Evolutionary conservation across 2,329 filamentous ascomycete genomes (phyloP).

Genomic region (Ophiocordyceps sinensis): DNA sequence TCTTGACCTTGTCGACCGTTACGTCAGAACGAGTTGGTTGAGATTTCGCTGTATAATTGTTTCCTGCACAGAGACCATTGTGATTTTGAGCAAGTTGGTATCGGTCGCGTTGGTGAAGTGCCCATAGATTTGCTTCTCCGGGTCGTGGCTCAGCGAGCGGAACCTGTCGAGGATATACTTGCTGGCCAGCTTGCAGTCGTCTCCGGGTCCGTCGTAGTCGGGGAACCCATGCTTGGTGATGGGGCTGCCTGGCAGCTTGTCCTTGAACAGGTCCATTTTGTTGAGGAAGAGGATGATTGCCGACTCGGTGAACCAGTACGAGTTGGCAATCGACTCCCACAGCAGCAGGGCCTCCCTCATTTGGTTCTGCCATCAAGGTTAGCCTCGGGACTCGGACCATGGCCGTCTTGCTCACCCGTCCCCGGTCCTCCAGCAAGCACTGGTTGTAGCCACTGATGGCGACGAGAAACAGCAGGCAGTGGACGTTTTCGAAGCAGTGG

Average conservation of each 20-base stretch:
- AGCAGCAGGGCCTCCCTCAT: conserved; percentile 82
- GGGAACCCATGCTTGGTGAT: conserved; percentile 73
- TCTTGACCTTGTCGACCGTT: too few relatives aligned
- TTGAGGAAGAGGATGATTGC: conserved; percentile 82
- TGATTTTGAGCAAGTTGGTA: conserved; percentile 77
- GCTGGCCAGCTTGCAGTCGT: conserved; percentile 89
- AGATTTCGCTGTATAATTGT: conserved; percentile 79
- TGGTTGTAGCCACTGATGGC: conserved; percentile 97
- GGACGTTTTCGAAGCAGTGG: conserved; percentile 97
- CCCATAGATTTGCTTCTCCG: conserved; percentile 99
- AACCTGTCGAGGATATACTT: conserved; percentile 99
- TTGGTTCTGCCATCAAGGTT: conserved; percentile 53
- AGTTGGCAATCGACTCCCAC: conserved; percentile 80
- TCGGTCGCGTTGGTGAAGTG: conserved; percentile 99
- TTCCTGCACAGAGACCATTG: conserved; percentile 74
- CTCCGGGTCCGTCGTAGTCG: conserved; percentile 73
- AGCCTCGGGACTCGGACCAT: too few relatives aligned
- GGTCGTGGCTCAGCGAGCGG: conserved; percentile 94
- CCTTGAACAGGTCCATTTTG: conserved; percentile 83
- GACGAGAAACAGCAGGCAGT: conserved; percentile 89
- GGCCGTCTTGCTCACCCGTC: background rate
- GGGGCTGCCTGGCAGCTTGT: conserved; percentile 69
- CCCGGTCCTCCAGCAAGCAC: conserved; percentile 90
- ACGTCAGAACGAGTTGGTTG: conserved; percentile 49
- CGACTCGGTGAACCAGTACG: conserved; percentile 80